Base-by-base conservation (phyloP, 2,329 filamentous ascomycete species). In the Trichophyton rubrum region DNA sequence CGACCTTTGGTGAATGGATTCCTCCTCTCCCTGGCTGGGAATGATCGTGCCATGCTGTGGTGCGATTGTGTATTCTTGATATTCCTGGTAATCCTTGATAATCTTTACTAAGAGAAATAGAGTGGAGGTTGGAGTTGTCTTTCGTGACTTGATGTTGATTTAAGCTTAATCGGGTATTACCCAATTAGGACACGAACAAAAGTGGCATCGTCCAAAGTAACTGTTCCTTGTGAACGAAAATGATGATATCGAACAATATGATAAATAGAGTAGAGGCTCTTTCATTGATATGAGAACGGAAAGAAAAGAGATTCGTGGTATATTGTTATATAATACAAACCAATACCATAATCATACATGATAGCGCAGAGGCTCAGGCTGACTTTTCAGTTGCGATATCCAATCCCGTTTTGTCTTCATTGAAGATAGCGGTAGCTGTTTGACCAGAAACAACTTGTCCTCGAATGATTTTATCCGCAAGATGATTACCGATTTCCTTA, bases 381-480 rank as follows among this genome's bases (percentile, higher is more conserved):
- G 59, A 61, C 40, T 55, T 65, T 60, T 69, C 66, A 27, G 68
- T 49, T 11, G 65, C 63, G 58, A 88, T 78, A 43, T 82, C 78
- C 59, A 90, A 71, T 0, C 81, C 82, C 47, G 78, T 75, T 38
- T 79, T 80, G 62, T 85, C 83, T 11, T 82, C 80, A 59, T 83
- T 86, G 61, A 96, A 79, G 56, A 76, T 77, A 11, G 96, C 87
- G 62, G 79, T 80, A 3, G 88, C 92, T 2, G 76, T 81, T 68
- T 95, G 85, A 0, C 90, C 90, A 61, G 79, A 82, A 73, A 85
- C 87, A 62, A 97, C 75, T 72, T 90, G 78, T 20, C 93, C 93
- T 60, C 88, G 81, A 67, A 97, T 97, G 67, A 99, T 95, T 77
- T 87, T 88, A 70, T 96, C 91, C 0, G 93, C 93, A 43, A 97